phyloP scores from a whole-genome alignment of 2,329 filamentous ascomycete genomes.

The Lecanosticta acicola region DNA sequence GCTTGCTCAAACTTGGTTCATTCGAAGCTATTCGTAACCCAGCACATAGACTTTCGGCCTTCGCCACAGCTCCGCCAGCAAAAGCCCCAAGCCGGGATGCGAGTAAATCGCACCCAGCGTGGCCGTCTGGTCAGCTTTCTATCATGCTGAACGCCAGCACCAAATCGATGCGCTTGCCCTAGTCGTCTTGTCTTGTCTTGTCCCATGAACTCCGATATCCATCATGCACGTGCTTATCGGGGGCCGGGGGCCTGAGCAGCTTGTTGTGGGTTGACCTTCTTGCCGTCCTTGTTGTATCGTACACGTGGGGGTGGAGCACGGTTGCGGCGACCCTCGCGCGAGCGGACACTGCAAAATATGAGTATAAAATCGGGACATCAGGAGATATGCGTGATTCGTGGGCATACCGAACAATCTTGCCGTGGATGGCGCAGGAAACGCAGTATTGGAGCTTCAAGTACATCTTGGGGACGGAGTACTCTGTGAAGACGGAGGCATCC shows the following conservation, averaged over 20 bases:
- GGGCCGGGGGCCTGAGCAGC: conserved; percentile 57
- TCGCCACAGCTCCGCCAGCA: not conserved
- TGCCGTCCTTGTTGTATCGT: conserved; percentile 99
- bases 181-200: not conserved
- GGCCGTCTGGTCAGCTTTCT: not conserved
- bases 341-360: conserved; percentile 70
- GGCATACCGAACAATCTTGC: conserved; percentile 99
- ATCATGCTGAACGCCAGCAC: conserved; percentile 6
- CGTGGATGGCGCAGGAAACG: conserved; percentile 99
- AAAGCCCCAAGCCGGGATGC: not conserved
- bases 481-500: conserved; percentile 96
- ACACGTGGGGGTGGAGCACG: conserved; percentile 95
- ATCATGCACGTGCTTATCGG: conserved; percentile 12
- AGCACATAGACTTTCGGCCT: not conserved
- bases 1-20: conserved; percentile 14
- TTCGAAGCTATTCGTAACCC: conserved; percentile 21
- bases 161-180: not conserved
- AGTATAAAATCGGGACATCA: not conserved
- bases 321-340: conserved; percentile 94
- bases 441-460: conserved; percentile 99
- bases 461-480: conserved; percentile 99
- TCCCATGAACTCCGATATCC: conserved; percentile 7
- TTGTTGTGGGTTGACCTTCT: conserved; percentile 94
- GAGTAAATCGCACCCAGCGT: not conserved
- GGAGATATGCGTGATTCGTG: not conserved